Conservation (phyloP, 148 eudicot genomes). For the Vaccinium macrocarpon region DNA sequence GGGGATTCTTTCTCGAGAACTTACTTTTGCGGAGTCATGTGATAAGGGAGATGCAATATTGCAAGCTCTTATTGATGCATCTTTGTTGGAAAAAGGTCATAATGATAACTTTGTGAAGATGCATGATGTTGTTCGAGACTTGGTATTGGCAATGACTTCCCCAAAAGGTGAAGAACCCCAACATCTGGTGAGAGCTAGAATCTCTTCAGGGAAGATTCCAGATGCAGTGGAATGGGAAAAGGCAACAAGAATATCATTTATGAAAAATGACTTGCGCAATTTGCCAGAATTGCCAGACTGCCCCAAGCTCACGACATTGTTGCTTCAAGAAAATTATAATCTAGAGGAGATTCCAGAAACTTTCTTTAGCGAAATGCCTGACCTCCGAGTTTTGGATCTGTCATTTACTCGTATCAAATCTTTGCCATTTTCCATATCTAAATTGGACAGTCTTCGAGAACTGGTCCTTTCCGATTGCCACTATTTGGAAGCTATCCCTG, state of each 20-base stretch:
- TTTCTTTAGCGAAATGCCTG: constrained; percentile 1
- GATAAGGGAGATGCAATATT: neutral
- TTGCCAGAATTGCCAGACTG: neutral
- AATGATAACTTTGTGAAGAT: neutral
- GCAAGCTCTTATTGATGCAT: neutral
- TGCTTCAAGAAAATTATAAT: neutral
- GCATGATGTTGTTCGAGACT: neutral
- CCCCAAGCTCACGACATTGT: neutral
- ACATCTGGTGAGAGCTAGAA: neutral
- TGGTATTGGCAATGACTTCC: constrained; percentile 3
- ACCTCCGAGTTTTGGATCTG: neutral
- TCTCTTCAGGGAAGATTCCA: neutral
- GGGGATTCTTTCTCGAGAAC: neutral
- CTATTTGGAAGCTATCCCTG: neutral
- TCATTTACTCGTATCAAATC: neutral
- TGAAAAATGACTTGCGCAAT: neutral
- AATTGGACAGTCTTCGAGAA: neutral
- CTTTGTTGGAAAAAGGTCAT: neutral
- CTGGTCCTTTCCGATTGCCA: neutral
- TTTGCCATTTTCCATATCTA: constrained; percentile 11
- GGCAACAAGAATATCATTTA: constrained; percentile 1
- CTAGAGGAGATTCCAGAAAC: neutral
- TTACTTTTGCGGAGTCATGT: neutral
- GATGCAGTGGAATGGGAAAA: neutral
- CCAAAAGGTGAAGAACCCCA: neutral